Percentiles rank a stretch among this genome's conserved stretches.
These are phyloP conservation scores for Lactarius trivialis DNA, from an alignment of 768 basidiomycete species.

Conservation along the genomic window DNA sequence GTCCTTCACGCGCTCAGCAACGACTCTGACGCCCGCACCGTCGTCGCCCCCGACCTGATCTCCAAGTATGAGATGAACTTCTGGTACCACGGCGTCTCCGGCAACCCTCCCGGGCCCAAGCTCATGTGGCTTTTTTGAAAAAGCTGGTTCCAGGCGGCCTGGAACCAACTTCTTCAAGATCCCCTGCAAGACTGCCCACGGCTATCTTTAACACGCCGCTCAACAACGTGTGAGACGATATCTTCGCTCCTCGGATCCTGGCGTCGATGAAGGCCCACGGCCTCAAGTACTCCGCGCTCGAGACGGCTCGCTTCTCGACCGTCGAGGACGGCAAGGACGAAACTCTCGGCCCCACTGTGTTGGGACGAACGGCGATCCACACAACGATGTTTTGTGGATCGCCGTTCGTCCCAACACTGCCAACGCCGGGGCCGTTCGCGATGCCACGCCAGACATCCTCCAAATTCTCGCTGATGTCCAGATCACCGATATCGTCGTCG, in stretches of 20 bases:
- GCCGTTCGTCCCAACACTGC: no score
- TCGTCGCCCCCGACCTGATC: constrained; percentile 22
- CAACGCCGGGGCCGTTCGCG: constrained; percentile 28
- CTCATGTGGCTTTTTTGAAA: constrained; percentile 32
- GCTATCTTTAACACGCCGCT: constrained; percentile 38
- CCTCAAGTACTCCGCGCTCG: constrained; percentile 30
- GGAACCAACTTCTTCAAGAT: constrained; percentile 23
- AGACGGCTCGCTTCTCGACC: constrained; percentile 29
- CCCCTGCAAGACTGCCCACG: constrained; percentile 35
- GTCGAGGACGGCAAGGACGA: no score
- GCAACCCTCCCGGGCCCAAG: constrained; percentile 29
- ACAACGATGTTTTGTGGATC: no score
- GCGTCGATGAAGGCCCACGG: constrained; percentile 31
- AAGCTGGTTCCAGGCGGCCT: no score
- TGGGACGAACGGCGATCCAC: no score
- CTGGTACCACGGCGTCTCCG: no score
- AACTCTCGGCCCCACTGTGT: no score
- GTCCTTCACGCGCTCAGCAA: no score
- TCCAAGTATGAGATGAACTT: constrained; percentile 30
- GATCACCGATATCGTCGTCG: constrained; percentile 29
- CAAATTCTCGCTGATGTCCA: constrained; percentile 29
- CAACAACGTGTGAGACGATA: constrained; percentile 36
- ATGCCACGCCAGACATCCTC: constrained; percentile 35
- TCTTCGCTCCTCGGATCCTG: constrained; percentile 34
- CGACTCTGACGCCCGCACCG: no score